Percentiles rank a stretch among this genome's conserved stretches.
Evolutionary conservation across 225 moss, liverwort and hornwort genomes (phyloP).

Genomic region (Pseudoscleropodium purum): DNA sequence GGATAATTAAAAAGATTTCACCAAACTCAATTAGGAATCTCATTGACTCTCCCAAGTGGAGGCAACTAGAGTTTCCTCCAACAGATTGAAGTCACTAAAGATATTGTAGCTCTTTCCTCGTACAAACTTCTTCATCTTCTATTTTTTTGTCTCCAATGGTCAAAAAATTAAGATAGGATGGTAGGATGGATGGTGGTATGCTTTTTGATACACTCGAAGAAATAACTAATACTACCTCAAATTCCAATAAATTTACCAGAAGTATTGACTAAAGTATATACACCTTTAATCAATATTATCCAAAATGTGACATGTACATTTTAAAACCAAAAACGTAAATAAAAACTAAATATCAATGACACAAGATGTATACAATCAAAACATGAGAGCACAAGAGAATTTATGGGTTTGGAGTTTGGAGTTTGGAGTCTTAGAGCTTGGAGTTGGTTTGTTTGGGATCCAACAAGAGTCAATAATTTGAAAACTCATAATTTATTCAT

Average conservation of each 20-base stretch:
- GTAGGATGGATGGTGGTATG: neutral
- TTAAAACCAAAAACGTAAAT: too few relatives aligned
- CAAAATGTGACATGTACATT: neutral
- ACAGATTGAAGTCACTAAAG: neutral
- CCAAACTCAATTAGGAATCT: rapidly evolving
- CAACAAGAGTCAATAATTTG: rapidly evolving
- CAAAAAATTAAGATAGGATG: neutral
- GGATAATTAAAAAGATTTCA: neutral
- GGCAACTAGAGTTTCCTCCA: neutral
- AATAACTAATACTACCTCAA: neutral
- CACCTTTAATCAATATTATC: neutral
- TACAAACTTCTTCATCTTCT: neutral
- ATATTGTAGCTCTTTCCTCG: rapidly evolving
- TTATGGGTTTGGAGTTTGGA: too few relatives aligned
- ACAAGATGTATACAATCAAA: neutral
- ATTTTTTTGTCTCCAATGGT: neutral
- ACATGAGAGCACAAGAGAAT: too few relatives aligned
- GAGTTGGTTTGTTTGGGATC: neutral
- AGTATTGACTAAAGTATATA: neutral
- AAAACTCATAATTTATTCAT: neutral
- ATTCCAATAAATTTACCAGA: neutral
- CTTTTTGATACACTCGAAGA: neutral
- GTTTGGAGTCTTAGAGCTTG: too few relatives aligned
- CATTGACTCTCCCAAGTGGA: rapidly evolving
- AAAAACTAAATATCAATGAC: too few relatives aligned